phyloP scores from a whole-genome alignment of 2,329 filamentous ascomycete species.

The Venturiaceae sp. region DNA sequence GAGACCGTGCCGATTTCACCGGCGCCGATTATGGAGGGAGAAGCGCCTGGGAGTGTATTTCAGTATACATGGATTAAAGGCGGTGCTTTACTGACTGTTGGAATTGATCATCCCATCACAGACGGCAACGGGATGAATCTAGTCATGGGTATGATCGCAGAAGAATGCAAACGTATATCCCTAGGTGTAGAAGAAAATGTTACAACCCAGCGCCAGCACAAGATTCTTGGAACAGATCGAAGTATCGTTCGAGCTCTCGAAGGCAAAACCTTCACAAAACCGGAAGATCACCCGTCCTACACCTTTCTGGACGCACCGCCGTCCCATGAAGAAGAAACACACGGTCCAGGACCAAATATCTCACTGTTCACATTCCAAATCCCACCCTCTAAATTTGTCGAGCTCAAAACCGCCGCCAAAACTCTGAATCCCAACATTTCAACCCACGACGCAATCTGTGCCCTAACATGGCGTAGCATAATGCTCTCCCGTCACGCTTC shows the following conservation, averaged over 20 bases:
- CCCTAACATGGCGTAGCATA: not conserved
- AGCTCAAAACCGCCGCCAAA: not conserved
- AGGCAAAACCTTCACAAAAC: not conserved
- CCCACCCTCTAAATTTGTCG: not conserved
- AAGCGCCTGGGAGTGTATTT: not conserved
- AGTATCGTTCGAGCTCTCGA: not conserved
- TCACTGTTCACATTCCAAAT: not conserved
- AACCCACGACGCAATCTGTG: not conserved
- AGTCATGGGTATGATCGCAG: not conserved
- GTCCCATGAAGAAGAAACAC: not conserved
- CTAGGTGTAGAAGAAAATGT: not conserved
- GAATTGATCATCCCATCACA: not conserved
- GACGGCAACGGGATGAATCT: not conserved
- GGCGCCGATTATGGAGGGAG: not conserved
- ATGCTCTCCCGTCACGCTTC: not conserved
- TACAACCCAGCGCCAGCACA: not conserved
- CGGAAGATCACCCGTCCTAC: not conserved
- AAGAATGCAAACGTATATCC: not conserved
- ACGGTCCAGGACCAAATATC: not conserved
- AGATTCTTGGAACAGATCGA: not conserved
- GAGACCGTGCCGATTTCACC: not conserved
- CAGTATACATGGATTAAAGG: not conserved
- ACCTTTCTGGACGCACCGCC: not conserved
- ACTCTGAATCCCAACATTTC: not conserved
- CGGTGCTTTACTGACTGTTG: not conserved